Base-by-base conservation (phyloP, 169 alveolate species). In the Plasmodium vinckei region DNA sequence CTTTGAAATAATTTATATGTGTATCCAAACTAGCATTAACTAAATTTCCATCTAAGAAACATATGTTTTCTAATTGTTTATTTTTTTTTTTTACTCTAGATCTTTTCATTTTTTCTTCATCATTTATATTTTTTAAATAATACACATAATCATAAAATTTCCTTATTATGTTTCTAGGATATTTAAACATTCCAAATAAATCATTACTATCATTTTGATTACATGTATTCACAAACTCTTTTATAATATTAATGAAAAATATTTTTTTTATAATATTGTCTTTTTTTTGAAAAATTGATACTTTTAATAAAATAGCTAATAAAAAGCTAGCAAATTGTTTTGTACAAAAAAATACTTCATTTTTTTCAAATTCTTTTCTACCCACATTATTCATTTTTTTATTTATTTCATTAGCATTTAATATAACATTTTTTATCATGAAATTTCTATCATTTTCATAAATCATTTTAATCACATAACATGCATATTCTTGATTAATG, bases 21-120 rank as follows among this genome's bases (percentile, higher is more conserved):
- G 84, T 57, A 59, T 70, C 33, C 61, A 84, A 84, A 44, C 59
- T 65, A 33, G 91, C 84, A 84, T 84, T 84, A 21, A 84, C 69
- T 59, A 84, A 25, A 13, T 84, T 19, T 5, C 56, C 69, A 84
- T 84, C 72, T 21, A 84, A 27, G 27, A 59, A 17, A n/a, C n/a
- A 44, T 84, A 84, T 68, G 19, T 39, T 68, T 84, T 84, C 60
- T 47, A 84, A 68, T 47, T 57, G 23, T 53, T 84, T 84, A 15
- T 69, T 57, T 17, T 69, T 84, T 57, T 84, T 70, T n/a, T n/a
- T 54, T n/a, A 19, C 42, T 56, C 23, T 49, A 15, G 33, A n/a
- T 59, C 3, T 70, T 65, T 39, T 51, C 71, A 13, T 59, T 70
- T 68, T 69, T 10, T 69, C 19, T 70, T 84, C 87, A 84, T 72